Evolutionary conservation across 1,139 yeast genomes (phyloP).

Genomic region (Lodderomyces elongisporus): DNA sequence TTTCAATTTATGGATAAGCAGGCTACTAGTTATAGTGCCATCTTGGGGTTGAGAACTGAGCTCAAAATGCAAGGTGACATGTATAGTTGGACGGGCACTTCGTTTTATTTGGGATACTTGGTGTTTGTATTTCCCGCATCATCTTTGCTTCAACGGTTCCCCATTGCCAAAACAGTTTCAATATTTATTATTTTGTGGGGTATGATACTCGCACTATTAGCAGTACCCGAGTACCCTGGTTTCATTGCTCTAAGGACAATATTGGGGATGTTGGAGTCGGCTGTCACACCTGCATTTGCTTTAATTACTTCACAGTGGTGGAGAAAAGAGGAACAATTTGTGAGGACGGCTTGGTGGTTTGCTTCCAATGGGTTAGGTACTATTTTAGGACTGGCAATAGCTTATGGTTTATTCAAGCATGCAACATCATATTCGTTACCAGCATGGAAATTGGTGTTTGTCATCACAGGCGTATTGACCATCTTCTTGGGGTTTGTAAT

Average conservation of each 20-base stretch:
- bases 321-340: constrained; percentile 20
- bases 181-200: constrained; percentile 28
- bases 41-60: constrained; percentile 51
- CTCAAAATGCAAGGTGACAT: constrained; percentile 45
- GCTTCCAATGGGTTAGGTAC: constrained; percentile 30
- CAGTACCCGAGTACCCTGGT: constrained; percentile 27
- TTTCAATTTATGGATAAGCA: constrained; percentile 65
- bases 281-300: constrained; percentile 53
- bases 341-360: constrained; percentile 26
- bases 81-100: constrained; percentile 56
- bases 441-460: constrained; percentile 30
- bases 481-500: constrained; percentile 22
- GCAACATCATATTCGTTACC: constrained; percentile 16
- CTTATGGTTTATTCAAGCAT: constrained; percentile 18
- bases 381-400: constrained; percentile 22
- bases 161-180: constrained; percentile 23
- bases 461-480: constrained; percentile 27
- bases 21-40: constrained; percentile 55
- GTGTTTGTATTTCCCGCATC: constrained; percentile 38
- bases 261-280: constrained; percentile 53
- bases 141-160: constrained; percentile 32
- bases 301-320: constrained; percentile 38
- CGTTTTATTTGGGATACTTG: constrained; percentile 45
- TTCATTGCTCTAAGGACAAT: constrained; percentile 27
- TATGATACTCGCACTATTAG: constrained; percentile 21